These are phyloP conservation scores for Kuraishia piskuri DNA, from an alignment of 805 yeast genomes.

Conservation along the genomic window DNA sequence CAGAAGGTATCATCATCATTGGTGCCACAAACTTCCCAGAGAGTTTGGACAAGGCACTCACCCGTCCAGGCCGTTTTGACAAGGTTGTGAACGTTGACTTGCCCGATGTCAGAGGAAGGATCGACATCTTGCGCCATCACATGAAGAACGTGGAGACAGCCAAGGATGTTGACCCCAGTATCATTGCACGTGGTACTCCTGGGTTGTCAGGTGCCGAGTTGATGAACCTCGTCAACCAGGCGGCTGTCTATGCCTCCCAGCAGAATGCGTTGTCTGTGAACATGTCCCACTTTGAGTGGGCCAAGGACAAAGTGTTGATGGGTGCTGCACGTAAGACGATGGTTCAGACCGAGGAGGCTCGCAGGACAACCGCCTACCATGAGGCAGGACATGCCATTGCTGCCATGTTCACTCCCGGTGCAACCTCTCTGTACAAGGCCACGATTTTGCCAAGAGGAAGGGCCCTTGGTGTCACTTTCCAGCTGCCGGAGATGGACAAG, in stretches of 20 bases:
- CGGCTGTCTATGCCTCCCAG: conserved; percentile 95
- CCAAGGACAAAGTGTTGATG: conserved; percentile 94
- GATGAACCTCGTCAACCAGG: conserved; percentile 93
- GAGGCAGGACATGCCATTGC: conserved; percentile 99
- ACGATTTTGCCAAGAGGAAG: conserved; percentile 95
- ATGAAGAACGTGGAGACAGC: conserved; percentile 85
- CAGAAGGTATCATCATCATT: conserved; percentile 87
- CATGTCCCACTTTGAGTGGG: conserved; percentile 96
- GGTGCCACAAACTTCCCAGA: conserved; percentile 99
- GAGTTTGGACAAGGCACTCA: conserved; percentile 89
- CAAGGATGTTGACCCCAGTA: conserved; percentile 76
- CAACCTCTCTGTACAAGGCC: conserved; percentile 93
- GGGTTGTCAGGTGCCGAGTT: conserved; percentile 98
- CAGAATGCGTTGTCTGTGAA: conserved; percentile 84
- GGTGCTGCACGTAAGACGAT: conserved; percentile 97
- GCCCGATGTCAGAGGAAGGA: conserved; percentile 97
- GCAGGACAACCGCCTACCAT: conserved; percentile 93
- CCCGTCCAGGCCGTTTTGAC: conserved; percentile 98
- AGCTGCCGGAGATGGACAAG: conserved; percentile 96
- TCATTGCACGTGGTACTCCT: conserved; percentile 95
- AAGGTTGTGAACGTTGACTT: conserved; percentile 90
- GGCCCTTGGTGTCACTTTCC: conserved; percentile 95
- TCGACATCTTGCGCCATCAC: conserved; percentile 86
- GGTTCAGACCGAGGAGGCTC: conserved; percentile 94
- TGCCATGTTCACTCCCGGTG: conserved; percentile 92